Evolutionary conservation across 2,329 filamentous ascomycete genomes (phyloP).

Genomic region (Fusarium tuaranense): DNA sequence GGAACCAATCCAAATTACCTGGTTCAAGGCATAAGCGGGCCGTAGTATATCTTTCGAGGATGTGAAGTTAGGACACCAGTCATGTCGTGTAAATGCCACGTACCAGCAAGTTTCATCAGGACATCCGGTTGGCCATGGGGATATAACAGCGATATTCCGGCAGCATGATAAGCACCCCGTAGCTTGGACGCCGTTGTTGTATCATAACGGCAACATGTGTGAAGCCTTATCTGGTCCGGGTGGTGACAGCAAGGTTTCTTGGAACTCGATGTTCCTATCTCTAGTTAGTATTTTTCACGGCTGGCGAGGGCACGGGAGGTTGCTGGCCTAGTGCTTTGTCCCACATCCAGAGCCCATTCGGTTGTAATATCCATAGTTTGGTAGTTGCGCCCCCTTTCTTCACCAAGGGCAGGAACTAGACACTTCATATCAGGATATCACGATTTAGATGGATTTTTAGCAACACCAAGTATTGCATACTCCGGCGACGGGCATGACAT

Average conservation of each 20-base stretch:
- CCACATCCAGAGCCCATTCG: background rate
- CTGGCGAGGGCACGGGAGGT: too few relatives aligned
- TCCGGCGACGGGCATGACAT: background rate
- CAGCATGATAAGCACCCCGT: background rate
- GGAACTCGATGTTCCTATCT: background rate
- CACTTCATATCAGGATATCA: background rate
- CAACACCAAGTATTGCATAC: background rate
- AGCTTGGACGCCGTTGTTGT: background rate
- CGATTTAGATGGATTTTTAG: too few relatives aligned
- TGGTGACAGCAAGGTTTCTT: background rate
- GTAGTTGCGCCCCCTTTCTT: background rate
- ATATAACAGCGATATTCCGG: background rate
- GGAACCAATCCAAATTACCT: background rate
- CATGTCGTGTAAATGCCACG: background rate
- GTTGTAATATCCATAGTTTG: background rate
- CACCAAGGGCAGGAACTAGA: background rate
- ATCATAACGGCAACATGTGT: background rate
- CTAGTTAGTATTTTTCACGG: background rate
- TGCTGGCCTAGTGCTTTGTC: too few relatives aligned
- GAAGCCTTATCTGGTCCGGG: background rate
- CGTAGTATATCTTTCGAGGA: background rate
- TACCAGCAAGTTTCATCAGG: background rate
- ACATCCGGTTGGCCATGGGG: background rate
- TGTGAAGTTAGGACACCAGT: background rate
- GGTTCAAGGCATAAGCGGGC: background rate